A percentile compares a stretch with the other conserved stretches of the same genome.
These are phyloP conservation scores for Apophysomyces ossiformis DNA, from an alignment of 371 early-diverging fungal species.

Conservation along the genomic window DNA sequence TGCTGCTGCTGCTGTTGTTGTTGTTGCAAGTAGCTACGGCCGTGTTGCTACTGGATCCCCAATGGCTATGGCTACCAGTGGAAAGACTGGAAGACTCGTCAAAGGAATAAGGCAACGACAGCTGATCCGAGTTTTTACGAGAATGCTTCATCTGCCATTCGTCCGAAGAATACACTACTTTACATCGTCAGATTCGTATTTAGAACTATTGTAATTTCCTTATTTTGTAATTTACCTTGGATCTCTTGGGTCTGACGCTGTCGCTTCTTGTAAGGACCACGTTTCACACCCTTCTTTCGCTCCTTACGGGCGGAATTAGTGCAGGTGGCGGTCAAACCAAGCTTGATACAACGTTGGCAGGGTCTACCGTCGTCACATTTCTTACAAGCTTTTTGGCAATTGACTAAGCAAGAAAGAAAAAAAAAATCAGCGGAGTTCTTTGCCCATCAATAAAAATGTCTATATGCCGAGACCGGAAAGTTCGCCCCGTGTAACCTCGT, in stretches of 20 bases:
- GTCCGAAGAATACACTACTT: neutral
- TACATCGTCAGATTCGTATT: neutral
- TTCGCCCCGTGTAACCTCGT: neutral
- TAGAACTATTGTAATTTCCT: neutral
- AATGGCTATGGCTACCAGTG: neutral
- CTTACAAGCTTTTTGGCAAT: constrained; percentile 90
- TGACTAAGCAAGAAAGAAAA: constrained; percentile 44
- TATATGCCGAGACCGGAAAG: constrained; percentile 5
- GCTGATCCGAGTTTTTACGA: constrained; percentile 1
- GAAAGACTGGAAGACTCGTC: neutral
- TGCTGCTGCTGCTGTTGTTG: neutral
- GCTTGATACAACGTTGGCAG: constrained; percentile 80
- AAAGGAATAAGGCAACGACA: constrained; percentile 2
- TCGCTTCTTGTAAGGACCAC: constrained; percentile 76
- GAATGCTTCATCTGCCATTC: constrained; percentile 4
- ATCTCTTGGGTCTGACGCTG: constrained; percentile 13
- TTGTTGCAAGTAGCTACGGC: no score
- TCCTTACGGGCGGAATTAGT: constrained; percentile 79
- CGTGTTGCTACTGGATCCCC: neutral
- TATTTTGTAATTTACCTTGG: neutral
- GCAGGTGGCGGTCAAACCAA: constrained; percentile 71
- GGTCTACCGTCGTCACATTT: constrained; percentile 87
- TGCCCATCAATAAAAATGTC: neutral
- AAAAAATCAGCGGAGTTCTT: constrained; percentile 1
- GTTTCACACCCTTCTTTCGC: constrained; percentile 77